A percentile compares a stretch with the other conserved stretches of the same genome.
Conservation (phyloP, 1,284 basidiomycete species). For the Leccinum laetum region DNA sequence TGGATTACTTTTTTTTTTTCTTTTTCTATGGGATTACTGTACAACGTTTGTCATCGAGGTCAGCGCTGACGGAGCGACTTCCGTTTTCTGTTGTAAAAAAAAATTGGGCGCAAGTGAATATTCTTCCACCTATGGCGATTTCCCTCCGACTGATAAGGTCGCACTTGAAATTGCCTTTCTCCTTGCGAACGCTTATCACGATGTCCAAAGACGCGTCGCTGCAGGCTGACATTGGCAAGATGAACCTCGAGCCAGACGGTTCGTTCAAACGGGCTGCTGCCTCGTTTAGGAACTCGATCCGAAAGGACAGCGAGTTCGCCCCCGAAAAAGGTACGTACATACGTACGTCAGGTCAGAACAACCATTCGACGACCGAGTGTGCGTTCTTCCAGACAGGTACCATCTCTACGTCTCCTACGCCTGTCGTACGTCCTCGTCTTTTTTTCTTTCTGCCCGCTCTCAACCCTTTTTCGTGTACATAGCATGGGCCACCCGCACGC, state of each 20-base stretch:
- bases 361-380: not conserved
- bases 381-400: conserved; percentile 64
- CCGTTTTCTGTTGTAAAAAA: not conserved
- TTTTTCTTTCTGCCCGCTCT: not conserved
- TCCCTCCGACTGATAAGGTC: conserved; percentile 7
- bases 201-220: conserved; percentile 34
- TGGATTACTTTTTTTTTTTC: not conserved
- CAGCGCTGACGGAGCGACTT: not conserved
- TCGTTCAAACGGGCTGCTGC: conserved; percentile 79
- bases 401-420: conserved; percentile 80
- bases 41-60: conserved; percentile 17
- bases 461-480: not conserved
- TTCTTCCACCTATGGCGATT: conserved; percentile 16
- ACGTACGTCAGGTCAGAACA: not conserved
- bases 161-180: not conserved
- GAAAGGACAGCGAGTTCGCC: conserved; percentile 71
- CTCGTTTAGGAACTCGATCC: conserved; percentile 75
- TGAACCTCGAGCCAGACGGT: conserved; percentile 70
- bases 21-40: conserved; percentile 5
- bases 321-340: conserved; percentile 75
- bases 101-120: conserved; percentile 4
- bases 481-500: conserved; percentile 93
- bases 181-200: not conserved
- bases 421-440: conserved; percentile 58
- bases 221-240: conserved; percentile 64